Base-by-base conservation (phyloP, 1,284 basidiomycete species). In the Melanopsichium pennsylvanicum region DNA sequence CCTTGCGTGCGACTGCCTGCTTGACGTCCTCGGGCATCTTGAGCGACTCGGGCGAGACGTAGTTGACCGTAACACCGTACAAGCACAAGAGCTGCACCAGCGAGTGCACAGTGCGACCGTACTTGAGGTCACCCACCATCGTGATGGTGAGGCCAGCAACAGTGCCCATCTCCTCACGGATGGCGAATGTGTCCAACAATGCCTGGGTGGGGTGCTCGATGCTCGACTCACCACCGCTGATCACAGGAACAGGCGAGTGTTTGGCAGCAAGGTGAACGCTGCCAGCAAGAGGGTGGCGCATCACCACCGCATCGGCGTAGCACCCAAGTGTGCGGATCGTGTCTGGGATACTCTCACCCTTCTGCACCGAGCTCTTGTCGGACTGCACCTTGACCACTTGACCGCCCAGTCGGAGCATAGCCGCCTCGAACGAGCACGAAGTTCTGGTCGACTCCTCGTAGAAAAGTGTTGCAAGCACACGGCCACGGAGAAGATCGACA, bases 401-500 rank as follows among this genome's bases (percentile, higher is more conserved):
- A 33, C 96, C 96, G 43, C 96, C 96, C 74, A 93, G 92, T 46
- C 96, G 88, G 82, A 95, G 93, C 96, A 98, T 98, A 12, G 96
- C 96, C 8, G 95, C 91, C 82, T 99, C 95, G 79, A 99, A 99
- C n/a, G 95, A 97, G 13, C 69, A 70, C 32, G 75, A 78, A 2
- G 96, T 99, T 47, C 96, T 87, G 1, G 96, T 99, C 9, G 93
- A 97, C 2, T 96, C 92, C 82, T 99, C 96, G 83, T 95, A 99
- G 86, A 99, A 99, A 33, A 97, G 82, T n/a, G 90, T 95, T 79
- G 91, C 93, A 5, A 99, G 86, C 0, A 99, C 89, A 64, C 89
- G 91, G 40, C 95, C 95, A 67, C 89, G 90, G 34, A 98, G 85
- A 46, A 97, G 87, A 78, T 98, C 93, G 54, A 97, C 85, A 3